Percentiles rank a stretch among this genome's conserved stretches.
These are phyloP conservation scores for Inosperma sp. DNA, from an alignment of 768 basidiomycete species.

Conservation along the genomic window DNA sequence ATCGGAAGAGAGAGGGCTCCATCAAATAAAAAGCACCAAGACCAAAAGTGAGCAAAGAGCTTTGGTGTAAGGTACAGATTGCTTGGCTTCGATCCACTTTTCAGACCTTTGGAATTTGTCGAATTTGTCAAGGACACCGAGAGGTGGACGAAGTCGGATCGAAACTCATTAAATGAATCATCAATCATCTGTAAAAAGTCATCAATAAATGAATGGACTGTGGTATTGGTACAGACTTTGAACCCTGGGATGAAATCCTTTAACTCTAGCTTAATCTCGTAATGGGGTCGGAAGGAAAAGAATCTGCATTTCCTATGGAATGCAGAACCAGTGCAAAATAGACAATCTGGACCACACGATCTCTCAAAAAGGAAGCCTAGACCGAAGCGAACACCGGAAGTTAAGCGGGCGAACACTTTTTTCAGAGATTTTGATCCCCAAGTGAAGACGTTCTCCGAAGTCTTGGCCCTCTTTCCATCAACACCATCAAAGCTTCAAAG, in stretches of 20 bases:
- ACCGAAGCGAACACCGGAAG: slow-evolving; percentile 83
- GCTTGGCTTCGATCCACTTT: slow-evolving; percentile 41
- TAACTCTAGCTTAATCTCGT: slow-evolving; percentile 59
- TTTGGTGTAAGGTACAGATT: slow-evolving; percentile 84
- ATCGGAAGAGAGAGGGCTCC: slow-evolving; percentile 74
- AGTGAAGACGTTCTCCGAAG: slow-evolving; percentile 8
- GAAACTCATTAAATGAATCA: slow-evolving; percentile 85
- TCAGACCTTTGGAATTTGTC: slow-evolving; percentile 31
- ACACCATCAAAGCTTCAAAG: slow-evolving; percentile 19
- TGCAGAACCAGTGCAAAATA: slow-evolving; percentile 50
- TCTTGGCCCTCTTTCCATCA: slow-evolving; percentile 19
- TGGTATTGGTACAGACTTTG: slow-evolving; percentile 39
- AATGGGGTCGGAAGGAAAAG: slow-evolving; percentile 79
- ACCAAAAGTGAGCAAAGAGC: slow-evolving; percentile 83
- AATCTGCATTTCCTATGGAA: slow-evolving; percentile 77
- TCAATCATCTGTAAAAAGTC: slow-evolving; percentile 33
- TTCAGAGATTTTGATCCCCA: slow-evolving; percentile 34
- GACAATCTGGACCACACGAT: slow-evolving; percentile 69
- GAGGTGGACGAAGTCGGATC: slow-evolving; percentile 91
- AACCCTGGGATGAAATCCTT: slow-evolving; percentile 38
- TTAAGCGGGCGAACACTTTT: slow-evolving; percentile 81
- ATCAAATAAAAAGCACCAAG: slow-evolving; percentile 89
- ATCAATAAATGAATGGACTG: neutral
- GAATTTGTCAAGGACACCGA: slow-evolving; percentile 81
- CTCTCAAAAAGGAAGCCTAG: slow-evolving; percentile 80